phyloP scores from a whole-genome alignment of 1,139 yeast species.

The Hyphopichia pseudoburtonii region DNA sequence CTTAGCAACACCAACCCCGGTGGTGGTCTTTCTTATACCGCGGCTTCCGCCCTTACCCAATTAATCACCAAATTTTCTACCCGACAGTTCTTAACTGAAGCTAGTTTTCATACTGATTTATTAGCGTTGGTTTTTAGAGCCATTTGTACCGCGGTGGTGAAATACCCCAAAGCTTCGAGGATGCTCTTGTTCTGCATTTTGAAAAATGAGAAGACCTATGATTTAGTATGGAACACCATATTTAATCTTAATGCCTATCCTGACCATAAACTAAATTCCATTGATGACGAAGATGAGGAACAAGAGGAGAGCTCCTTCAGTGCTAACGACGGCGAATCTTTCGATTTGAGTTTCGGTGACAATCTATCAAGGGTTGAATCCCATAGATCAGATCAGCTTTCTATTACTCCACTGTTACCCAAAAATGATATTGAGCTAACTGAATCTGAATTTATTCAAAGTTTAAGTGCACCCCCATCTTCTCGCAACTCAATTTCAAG shows the following conservation, averaged over 20 bases:
- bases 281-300: conserved; percentile 16
- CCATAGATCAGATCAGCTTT: conserved; percentile 10
- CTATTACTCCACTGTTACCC: conserved; percentile 5
- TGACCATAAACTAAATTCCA: conserved; percentile 18
- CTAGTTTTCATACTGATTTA: conserved; percentile 53
- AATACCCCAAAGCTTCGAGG: conserved; percentile 51
- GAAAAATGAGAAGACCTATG: conserved; percentile 45
- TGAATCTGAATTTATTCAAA: conserved; percentile 10
- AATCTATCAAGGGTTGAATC: conserved; percentile 8
- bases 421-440: conserved; percentile 6
- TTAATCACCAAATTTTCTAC: conserved; percentile 48
- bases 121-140: conserved; percentile 59
- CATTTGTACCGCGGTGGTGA: conserved; percentile 49
- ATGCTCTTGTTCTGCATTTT: conserved; percentile 54
- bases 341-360: conserved; percentile 1
- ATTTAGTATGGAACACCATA: conserved; percentile 32
- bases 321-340: background rate
- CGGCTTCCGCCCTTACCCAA: conserved; percentile 58
- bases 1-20: conserved; percentile 32
- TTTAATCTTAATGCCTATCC: conserved; percentile 26
- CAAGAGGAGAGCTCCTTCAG: conserved; percentile 6
- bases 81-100: conserved; percentile 39
- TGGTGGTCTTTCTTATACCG: conserved; percentile 59
- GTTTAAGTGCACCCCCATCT: conserved; percentile 5
- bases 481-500: conserved; percentile 4